These are phyloP conservation scores for Rhamnella rubrinervis DNA, from an alignment of 331 rosid genomes.

Conservation along the genomic window DNA sequence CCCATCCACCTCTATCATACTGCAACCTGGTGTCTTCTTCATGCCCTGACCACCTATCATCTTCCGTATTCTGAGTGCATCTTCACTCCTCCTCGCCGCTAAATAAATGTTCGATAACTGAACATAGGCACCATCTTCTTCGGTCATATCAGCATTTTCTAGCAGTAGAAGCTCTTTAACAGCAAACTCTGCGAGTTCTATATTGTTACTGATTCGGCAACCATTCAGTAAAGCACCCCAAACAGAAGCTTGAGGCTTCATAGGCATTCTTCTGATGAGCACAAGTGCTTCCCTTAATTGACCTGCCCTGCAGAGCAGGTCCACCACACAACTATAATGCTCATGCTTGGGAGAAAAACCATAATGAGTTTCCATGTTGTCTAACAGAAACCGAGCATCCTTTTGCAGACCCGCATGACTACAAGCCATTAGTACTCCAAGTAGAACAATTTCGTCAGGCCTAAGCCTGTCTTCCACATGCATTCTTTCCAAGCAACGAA, in stretches of 20 bases:
- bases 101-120: conserved; percentile 47
- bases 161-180: conserved; percentile 33
- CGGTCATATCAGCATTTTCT: conserved; percentile 24
- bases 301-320: conserved; percentile 43
- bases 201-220: conserved; percentile 30
- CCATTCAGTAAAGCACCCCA: conserved; percentile 51
- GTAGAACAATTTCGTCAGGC: conserved; percentile 45
- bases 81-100: conserved; percentile 33
- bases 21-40: conserved; percentile 44
- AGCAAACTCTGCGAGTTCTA: conserved; percentile 45
- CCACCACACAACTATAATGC: conserved; percentile 45
- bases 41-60: conserved; percentile 35
- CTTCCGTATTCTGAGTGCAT: conserved; percentile 38
- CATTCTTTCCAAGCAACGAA: conserved; percentile 27
- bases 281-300: conserved; percentile 29
- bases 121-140: conserved; percentile 40
- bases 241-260: conserved; percentile 50
- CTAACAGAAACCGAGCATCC: conserved; percentile 29
- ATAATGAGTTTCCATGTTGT: conserved; percentile 32
- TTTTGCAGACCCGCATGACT: conserved; percentile 38
- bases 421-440: conserved; percentile 38
- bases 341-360: conserved; percentile 41
- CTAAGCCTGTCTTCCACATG: conserved; percentile 16
- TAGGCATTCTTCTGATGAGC: conserved; percentile 41
- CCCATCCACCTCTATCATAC: conserved; percentile 46